Conservation (phyloP, 257 asterid species). For the Solanum rostratum region DNA sequence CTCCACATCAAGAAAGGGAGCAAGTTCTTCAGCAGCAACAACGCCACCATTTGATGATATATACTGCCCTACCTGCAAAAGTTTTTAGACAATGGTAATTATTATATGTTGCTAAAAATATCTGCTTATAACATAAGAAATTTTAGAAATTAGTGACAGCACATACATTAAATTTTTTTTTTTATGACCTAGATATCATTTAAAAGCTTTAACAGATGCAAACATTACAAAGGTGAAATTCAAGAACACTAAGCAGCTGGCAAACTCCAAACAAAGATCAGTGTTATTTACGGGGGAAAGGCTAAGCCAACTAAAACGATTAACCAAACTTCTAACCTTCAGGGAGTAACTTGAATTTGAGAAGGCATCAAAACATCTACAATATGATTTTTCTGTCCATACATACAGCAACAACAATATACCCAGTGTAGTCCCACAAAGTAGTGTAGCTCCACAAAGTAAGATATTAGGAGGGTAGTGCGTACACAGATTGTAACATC, state of each 20-base stretch:
- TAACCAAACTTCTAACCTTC: background rate
- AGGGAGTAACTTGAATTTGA: background rate
- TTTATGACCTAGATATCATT: background rate
- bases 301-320: background rate
- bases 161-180: background rate
- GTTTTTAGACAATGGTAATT: background rate
- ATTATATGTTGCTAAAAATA: background rate
- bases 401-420: background rate
- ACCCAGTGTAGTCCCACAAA: background rate
- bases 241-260: background rate
- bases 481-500: background rate
- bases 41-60: constrained; percentile 93
- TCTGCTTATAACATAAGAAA: background rate
- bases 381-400: background rate
- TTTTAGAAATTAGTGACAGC: background rate
- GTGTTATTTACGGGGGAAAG: background rate
- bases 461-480: background rate
- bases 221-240: background rate
- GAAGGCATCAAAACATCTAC: background rate
- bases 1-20: constrained; percentile 88
- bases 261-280: background rate
- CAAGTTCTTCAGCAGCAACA: constrained; percentile 95
- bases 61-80: constrained; percentile 76
- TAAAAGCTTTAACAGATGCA: background rate
- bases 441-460: background rate